Evolutionary conservation across 2,329 filamentous ascomycete genomes (phyloP).

Genomic region (Xylaria sp.): DNA sequence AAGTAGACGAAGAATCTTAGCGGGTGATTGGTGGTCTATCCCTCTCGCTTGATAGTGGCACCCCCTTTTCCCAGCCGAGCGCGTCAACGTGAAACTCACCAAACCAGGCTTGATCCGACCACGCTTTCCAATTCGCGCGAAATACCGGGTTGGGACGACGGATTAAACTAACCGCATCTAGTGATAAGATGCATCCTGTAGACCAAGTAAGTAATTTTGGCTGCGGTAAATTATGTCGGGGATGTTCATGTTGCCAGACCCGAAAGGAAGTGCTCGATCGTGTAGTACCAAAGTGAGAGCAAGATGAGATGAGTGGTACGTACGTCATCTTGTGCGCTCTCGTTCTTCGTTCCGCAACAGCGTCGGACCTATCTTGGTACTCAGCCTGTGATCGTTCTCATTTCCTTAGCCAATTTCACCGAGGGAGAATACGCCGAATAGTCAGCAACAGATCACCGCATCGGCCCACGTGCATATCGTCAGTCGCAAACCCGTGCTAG

Average conservation of each 20-base stretch:
- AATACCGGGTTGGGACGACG: too few species aligned
- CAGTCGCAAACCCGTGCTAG: constrained; percentile 8
- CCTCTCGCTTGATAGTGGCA: background rate
- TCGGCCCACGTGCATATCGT: background rate
- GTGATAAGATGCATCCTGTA: too few species aligned
- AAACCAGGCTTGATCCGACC: too few species aligned
- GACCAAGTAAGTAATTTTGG: too few species aligned
- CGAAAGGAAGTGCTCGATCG: too few species aligned
- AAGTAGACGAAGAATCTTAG: background rate
- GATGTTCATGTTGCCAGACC: too few species aligned
- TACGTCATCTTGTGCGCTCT: background rate
- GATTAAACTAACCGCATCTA: too few species aligned
- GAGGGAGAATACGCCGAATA: background rate
- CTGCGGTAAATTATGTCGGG: too few species aligned
- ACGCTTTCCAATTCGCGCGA: too few species aligned
- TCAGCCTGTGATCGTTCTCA: background rate
- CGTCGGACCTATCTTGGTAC: too few species aligned
- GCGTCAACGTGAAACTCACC: constrained; percentile 22
- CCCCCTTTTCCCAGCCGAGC: background rate
- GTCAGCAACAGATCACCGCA: background rate
- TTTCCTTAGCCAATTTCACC: constrained; percentile 9
- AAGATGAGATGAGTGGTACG: too few species aligned
- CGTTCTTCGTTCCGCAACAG: background rate
- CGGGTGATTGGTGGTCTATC: background rate
- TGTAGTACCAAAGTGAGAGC: too few species aligned